phyloP scores from a whole-genome alignment of 805 yeast genomes.

The Torulaspora indica region DNA sequence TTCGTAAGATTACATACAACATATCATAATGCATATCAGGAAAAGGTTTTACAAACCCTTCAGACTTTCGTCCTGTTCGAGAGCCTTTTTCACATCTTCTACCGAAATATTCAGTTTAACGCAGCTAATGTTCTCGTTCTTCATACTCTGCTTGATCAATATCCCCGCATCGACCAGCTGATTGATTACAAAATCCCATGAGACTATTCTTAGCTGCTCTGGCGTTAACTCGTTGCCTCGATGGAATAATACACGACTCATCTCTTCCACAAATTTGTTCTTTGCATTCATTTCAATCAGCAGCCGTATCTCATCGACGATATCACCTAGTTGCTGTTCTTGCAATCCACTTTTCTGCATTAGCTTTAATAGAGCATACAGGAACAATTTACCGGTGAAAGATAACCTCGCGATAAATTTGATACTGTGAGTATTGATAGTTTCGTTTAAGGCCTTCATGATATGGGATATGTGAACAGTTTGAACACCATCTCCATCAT shows the following conservation, averaged over 20 bases:
- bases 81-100: conserved; percentile 59
- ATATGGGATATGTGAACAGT: conserved; percentile 70
- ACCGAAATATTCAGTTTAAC: conserved; percentile 64
- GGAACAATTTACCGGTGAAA: conserved; percentile 62
- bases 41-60: conserved; percentile 26
- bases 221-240: conserved; percentile 38
- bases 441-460: conserved; percentile 71
- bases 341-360: conserved; percentile 63
- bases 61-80: conserved; percentile 52
- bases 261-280: conserved; percentile 29
- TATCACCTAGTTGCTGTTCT: conserved; percentile 69
- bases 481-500: conserved; percentile 40
- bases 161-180: conserved; percentile 80
- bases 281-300: conserved; percentile 42
- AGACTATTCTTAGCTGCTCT: conserved; percentile 54
- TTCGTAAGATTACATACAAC: conserved; percentile 1
- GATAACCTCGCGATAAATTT: conserved; percentile 56
- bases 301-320: conserved; percentile 69
- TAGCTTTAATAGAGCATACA: conserved; percentile 63
- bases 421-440: conserved; percentile 68
- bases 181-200: conserved; percentile 47
- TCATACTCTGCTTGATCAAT: conserved; percentile 58
- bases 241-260: conserved; percentile 35
- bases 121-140: conserved; percentile 62
- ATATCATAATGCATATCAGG: conserved; percentile 5